Evolutionary conservation across 805 yeast species (phyloP).

Genomic region (Wickerhamomyces chambardii): DNA sequence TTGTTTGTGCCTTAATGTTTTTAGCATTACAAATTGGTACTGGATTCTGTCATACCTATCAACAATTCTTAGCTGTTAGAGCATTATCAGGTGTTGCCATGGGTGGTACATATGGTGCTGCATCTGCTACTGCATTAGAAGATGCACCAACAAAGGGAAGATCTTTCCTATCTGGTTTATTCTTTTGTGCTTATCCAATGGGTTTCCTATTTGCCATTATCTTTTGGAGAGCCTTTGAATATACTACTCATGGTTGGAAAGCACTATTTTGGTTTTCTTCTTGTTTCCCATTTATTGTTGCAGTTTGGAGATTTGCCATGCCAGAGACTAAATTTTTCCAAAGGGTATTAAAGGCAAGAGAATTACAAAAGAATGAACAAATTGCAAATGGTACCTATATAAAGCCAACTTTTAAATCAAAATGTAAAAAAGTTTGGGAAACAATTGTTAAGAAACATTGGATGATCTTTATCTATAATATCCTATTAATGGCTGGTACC

Average conservation of each 20-base stretch:
- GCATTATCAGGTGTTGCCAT: constrained; percentile 53
- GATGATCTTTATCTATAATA: constrained; percentile 48
- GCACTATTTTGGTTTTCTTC: constrained; percentile 68
- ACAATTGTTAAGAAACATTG: constrained; percentile 43
- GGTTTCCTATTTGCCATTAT: constrained; percentile 59
- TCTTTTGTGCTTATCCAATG: constrained; percentile 51
- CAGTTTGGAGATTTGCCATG: constrained; percentile 43
- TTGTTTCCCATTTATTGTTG: constrained; percentile 49
- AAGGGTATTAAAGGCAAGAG: constrained; percentile 20
- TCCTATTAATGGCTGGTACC: constrained; percentile 58
- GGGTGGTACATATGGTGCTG: constrained; percentile 40
- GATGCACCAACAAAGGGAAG: constrained; percentile 56
- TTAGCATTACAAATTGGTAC: constrained; percentile 52
- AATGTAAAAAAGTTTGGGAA: constrained; percentile 18
- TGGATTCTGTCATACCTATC: constrained; percentile 47
- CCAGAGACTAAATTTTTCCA: constrained; percentile 54
- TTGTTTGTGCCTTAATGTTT: constrained; percentile 41
- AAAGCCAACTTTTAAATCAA: constrained; percentile 15
- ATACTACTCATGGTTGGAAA: constrained; percentile 50
- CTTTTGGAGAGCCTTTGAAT: constrained; percentile 53
- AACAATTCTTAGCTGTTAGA: constrained; percentile 53
- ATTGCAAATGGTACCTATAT: constrained; percentile 19
- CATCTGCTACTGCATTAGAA: constrained; percentile 40
- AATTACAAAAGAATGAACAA: constrained; percentile 16
- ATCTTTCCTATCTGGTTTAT: constrained; percentile 56